Evolutionary conservation across 1,284 basidiomycete species (phyloP).

Genomic region (Fomitopsis pinicola): DNA sequence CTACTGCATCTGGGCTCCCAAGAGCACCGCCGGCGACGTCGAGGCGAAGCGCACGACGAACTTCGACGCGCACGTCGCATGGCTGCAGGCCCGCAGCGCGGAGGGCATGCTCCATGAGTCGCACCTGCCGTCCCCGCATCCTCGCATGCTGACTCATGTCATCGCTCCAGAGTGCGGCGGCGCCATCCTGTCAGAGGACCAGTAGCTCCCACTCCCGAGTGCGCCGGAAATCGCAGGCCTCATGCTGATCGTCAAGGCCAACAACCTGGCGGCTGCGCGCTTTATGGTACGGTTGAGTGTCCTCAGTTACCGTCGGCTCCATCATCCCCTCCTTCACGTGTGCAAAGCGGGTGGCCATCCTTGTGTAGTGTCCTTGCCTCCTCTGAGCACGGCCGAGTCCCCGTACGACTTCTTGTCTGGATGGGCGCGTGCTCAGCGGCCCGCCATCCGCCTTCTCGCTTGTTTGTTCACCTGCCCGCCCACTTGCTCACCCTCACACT

Average conservation of each 20-base stretch:
- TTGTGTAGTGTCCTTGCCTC: too few relatives aligned
- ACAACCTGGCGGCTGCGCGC: background rate
- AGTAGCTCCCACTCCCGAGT: background rate
- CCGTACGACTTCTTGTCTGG: too few relatives aligned
- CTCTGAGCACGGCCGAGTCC: too few relatives aligned
- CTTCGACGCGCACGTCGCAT: background rate
- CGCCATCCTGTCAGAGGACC: background rate
- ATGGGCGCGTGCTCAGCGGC: too few relatives aligned
- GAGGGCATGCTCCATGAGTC: background rate
- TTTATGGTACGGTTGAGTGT: too few relatives aligned
- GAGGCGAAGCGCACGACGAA: background rate
- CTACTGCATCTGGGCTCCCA: background rate
- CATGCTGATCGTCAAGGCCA: background rate
- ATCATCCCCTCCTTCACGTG: too few relatives aligned
- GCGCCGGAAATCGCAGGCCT: background rate
- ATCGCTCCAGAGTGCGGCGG: background rate
- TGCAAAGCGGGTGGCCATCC: too few relatives aligned
- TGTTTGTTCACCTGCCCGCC: too few relatives aligned
- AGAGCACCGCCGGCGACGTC: background rate
- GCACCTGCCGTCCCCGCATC: background rate
- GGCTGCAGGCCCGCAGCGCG: background rate
- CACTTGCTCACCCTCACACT: too few relatives aligned
- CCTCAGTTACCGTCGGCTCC: too few relatives aligned
- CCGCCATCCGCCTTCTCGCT: too few relatives aligned
- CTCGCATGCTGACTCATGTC: background rate